These are phyloP conservation scores for Ophiostoma himal-ulmi DNA, from an alignment of 2,329 filamentous ascomycete species.

Conservation along the genomic window DNA sequence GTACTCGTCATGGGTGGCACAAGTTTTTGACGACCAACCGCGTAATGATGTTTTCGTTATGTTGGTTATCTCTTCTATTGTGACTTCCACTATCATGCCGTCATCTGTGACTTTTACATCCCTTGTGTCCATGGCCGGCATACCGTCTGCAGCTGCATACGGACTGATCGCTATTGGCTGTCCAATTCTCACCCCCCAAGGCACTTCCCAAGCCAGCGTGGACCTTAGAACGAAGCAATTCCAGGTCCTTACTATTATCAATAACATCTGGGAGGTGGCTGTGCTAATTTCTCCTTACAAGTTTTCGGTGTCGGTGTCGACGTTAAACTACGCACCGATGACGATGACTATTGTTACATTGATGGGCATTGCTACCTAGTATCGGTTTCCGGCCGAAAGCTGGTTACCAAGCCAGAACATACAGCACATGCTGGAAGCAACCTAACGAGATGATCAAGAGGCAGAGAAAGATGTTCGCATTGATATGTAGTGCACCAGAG, in stretches of 20 bases:
- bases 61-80: conserved; percentile 18
- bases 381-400: conserved; percentile 16
- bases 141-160: conserved; percentile 23
- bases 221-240: conserved; percentile 23
- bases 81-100: conserved; percentile 23
- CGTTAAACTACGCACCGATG: conserved; percentile 24
- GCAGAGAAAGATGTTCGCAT: background rate
- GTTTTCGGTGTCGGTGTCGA: conserved; percentile 19
- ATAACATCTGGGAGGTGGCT: conserved; percentile 22
- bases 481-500: background rate
- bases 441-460: background rate
- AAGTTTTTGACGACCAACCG: conserved; percentile 20
- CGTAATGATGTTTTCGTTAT: conserved; percentile 24
- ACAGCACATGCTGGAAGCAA: conserved; percentile 17
- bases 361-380: conserved; percentile 22
- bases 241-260: conserved; percentile 20
- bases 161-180: conserved; percentile 18
- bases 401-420: conserved; percentile 23
- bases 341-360: conserved; percentile 23
- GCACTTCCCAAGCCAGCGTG: conserved; percentile 21
- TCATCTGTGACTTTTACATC: conserved; percentile 24
- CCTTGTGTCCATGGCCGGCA: conserved; percentile 21
- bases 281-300: conserved; percentile 22
- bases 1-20: conserved; percentile 18
- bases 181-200: conserved; percentile 18